Evolutionary conservation across 2,329 filamentous ascomycete genomes (phyloP).

Genomic region (Hypoxylon sp.): DNA sequence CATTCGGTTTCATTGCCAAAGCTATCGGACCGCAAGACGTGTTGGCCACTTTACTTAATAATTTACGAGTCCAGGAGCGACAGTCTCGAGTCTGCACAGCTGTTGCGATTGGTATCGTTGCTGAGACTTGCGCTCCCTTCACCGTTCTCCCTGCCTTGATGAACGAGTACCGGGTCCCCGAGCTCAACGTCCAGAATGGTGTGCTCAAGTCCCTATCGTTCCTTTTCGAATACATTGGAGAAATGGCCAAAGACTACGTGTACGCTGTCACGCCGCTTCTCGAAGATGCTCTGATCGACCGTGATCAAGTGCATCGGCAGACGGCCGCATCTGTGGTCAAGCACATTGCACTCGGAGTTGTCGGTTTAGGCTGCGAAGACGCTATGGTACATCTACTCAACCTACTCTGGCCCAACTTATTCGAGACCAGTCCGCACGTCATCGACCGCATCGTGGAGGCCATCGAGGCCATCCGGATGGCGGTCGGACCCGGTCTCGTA

Average conservation of each 20-base stretch:
- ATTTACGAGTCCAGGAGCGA: slow-evolving; percentile 95
- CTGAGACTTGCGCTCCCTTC: slow-evolving; percentile 97
- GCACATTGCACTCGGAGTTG: slow-evolving; percentile 97
- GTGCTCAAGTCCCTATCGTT: slow-evolving; percentile 97
- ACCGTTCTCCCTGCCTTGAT: slow-evolving; percentile 98
- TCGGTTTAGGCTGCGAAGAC: slow-evolving; percentile 96
- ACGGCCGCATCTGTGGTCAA: slow-evolving; percentile 97
- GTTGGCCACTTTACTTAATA: slow-evolving; percentile 93
- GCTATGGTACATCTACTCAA: slow-evolving; percentile 99
- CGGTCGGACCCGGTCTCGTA: slow-evolving; percentile 89
- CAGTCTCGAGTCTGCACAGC: slow-evolving; percentile 98
- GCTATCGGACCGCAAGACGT: slow-evolving; percentile 98
- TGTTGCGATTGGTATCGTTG: slow-evolving; percentile 97
- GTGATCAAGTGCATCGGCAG: slow-evolving; percentile 97
- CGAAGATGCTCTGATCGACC: slow-evolving; percentile 96
- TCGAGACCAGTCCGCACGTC: slow-evolving; percentile 97
- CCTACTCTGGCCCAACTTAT: slow-evolving; percentile 94
- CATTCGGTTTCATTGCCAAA: slow-evolving; percentile 99
- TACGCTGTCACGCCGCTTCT: slow-evolving; percentile 96
- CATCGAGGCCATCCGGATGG: slow-evolving; percentile 94
- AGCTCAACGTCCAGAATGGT: slow-evolving; percentile 98
- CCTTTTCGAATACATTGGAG: slow-evolving; percentile 98
- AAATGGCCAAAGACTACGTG: slow-evolving; percentile 99
- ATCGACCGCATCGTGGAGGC: slow-evolving; percentile 98
- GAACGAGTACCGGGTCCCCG: slow-evolving; percentile 99